phyloP scores from a whole-genome alignment of 2,329 filamentous ascomycete species.

The Colletotrichum sp. region DNA sequence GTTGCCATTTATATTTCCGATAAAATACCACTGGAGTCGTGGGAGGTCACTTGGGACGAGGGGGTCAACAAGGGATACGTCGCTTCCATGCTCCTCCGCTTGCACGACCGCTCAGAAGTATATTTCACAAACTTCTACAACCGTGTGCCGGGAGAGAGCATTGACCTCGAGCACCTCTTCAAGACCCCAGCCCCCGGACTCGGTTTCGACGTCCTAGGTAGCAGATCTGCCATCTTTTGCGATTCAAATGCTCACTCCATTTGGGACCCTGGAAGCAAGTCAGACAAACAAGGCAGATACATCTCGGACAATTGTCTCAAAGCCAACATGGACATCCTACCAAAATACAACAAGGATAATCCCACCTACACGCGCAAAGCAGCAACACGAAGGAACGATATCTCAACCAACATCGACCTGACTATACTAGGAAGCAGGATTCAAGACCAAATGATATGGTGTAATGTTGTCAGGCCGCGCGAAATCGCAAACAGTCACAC shows the following conservation, averaged over 20 bases:
- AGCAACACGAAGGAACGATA: accelerated
- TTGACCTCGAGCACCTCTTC: neutral
- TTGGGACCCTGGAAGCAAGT: neutral
- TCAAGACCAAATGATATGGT: too few species aligned
- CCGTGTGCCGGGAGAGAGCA: neutral
- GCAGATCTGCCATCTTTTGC: neutral
- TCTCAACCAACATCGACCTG: neutral
- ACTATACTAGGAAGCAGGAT: neutral
- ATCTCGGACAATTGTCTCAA: neutral
- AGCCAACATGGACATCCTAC: neutral
- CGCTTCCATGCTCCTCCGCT: neutral
- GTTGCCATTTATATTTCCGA: neutral
- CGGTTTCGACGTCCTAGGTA: neutral
- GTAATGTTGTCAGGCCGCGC: neutral
- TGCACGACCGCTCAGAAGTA: neutral
- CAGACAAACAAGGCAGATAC: neutral
- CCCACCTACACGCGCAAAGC: neutral
- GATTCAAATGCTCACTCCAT: neutral
- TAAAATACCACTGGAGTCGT: neutral
- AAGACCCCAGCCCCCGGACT: neutral
- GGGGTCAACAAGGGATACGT: neutral
- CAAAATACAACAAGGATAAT: neutral
- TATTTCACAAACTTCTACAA: neutral
- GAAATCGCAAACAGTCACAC: neutral
- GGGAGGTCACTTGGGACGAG: neutral